Conservation (phyloP, 2,329 filamentous ascomycete species). For the Scedosporium aurantiacum region DNA sequence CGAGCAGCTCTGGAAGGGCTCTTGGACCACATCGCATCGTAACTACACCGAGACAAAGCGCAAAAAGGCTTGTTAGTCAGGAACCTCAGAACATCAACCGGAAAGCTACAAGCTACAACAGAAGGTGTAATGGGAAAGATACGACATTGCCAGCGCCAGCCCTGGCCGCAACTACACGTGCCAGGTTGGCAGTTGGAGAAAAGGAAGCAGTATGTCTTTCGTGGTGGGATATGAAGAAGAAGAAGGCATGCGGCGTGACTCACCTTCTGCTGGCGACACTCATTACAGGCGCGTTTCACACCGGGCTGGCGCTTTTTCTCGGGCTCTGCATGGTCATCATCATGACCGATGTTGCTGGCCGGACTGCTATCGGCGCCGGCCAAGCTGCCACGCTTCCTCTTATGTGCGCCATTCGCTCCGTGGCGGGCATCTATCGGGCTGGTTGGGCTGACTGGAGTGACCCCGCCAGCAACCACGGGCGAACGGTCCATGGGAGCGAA, state of each 20-base stretch:
- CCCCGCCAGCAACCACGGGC: slow-evolving; percentile 33
- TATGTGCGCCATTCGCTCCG: slow-evolving; percentile 33
- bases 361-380: slow-evolving; percentile 48
- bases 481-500: slow-evolving; percentile 35
- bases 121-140: not conserved
- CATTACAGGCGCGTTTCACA: slow-evolving; percentile 72
- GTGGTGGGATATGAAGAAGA: no score
- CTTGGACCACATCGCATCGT: slow-evolving; percentile 74
- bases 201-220: no score
- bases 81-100: not conserved
- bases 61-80: slow-evolving; percentile 8
- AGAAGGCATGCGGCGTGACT: slow-evolving; percentile 19
- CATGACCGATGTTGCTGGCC: slow-evolving; percentile 45
- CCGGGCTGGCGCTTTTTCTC: slow-evolving; percentile 56
- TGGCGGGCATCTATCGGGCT: slow-evolving; percentile 43
- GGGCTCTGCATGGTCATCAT: slow-evolving; percentile 41
- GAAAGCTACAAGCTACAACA: slow-evolving; percentile 10
- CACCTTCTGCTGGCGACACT: slow-evolving; percentile 79
- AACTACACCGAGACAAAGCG: slow-evolving; percentile 35
- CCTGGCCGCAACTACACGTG: no score
- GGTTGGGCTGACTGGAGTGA: slow-evolving; percentile 41
- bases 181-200: no score
- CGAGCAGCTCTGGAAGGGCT: slow-evolving; percentile 66
- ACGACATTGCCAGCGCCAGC: no score
- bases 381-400: slow-evolving; percentile 45